Evolutionary conservation across 495 filamentous ascomycete species (phyloP).

Genomic region (Daldinia decipiens): DNA sequence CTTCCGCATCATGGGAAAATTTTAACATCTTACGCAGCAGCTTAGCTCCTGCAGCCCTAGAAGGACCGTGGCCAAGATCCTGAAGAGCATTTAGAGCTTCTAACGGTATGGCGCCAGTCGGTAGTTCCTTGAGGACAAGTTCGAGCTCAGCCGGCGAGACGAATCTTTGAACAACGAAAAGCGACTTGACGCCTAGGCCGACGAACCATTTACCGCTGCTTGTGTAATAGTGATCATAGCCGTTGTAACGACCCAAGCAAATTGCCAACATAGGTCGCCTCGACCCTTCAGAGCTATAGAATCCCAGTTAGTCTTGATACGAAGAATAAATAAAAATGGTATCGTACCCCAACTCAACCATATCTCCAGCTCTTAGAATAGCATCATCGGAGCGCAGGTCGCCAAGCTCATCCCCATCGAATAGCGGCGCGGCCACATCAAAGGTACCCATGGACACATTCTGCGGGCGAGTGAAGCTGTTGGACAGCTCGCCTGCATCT

Average conservation of each 20-base stretch:
- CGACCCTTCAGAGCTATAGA: slow-evolving; percentile 48
- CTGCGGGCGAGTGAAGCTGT: slow-evolving; percentile 43
- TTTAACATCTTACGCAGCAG: slow-evolving; percentile 63
- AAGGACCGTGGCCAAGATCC: slow-evolving; percentile 59
- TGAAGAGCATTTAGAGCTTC: slow-evolving; percentile 58
- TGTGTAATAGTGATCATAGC: slow-evolving; percentile 76
- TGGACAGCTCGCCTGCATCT: slow-evolving; percentile 48
- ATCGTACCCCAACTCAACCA: slow-evolving; percentile 72
- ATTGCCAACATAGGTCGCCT: slow-evolving; percentile 67
- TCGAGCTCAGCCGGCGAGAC: slow-evolving; percentile 64
- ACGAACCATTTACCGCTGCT: slow-evolving; percentile 78
- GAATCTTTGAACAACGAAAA: slow-evolving; percentile 74
- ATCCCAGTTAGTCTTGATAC: slow-evolving; percentile 13
- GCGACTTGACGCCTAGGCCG: slow-evolving; percentile 53
- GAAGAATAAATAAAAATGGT: slow-evolving; percentile 1
- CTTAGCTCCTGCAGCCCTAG: slow-evolving; percentile 60
- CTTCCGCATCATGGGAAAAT: slow-evolving; percentile 62
- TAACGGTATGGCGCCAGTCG: slow-evolving; percentile 53
- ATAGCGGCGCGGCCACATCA: slow-evolving; percentile 49
- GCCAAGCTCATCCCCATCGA: slow-evolving; percentile 53
- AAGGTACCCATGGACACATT: slow-evolving; percentile 51
- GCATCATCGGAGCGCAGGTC: slow-evolving; percentile 51
- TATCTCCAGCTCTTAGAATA: slow-evolving; percentile 72
- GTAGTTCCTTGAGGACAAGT: slow-evolving; percentile 71
- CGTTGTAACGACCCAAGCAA: slow-evolving; percentile 71